Percentiles rank a stretch among this genome's conserved stretches.
Conservation (phyloP, 345 rosid genomes). For the Mercurialis annua region DNA sequence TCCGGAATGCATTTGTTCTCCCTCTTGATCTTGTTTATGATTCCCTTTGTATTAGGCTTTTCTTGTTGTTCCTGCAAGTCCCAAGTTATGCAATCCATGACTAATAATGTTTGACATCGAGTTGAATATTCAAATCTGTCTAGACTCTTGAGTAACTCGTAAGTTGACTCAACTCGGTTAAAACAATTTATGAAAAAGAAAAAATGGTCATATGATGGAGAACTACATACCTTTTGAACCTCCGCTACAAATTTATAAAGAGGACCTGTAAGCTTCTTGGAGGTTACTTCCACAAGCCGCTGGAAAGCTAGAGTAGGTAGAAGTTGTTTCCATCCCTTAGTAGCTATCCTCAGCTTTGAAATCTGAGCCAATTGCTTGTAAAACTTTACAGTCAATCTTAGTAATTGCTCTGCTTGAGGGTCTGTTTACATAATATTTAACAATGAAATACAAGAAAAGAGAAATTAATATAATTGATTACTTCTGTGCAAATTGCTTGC, state of each 20-base stretch:
- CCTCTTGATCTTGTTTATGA: conserved; percentile 70
- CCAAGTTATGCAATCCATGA: conserved; percentile 8
- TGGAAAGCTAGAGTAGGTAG: conserved; percentile 63
- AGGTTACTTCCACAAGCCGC: conserved; percentile 70
- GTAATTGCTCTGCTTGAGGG: conserved; percentile 59
- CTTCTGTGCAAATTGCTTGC: conserved; percentile 14
- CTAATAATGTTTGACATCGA: background rate
- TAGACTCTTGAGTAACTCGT: no score
- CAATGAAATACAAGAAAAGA: conserved; percentile 14
- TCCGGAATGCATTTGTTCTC: conserved; percentile 89
- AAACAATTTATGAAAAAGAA: background rate
- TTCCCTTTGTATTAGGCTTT: conserved; percentile 45
- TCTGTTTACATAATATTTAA: conserved; percentile 40
- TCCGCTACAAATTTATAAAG: conserved; percentile 68
- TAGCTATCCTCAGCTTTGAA: conserved; percentile 65
- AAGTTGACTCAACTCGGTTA: background rate
- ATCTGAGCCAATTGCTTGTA: conserved; percentile 80
- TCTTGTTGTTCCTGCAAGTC: conserved; percentile 60
- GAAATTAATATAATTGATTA: conserved; percentile 11
- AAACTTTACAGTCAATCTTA: conserved; percentile 51
- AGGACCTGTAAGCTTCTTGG: conserved; percentile 71
- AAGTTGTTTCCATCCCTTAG: conserved; percentile 71
- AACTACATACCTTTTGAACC: conserved; percentile 51
- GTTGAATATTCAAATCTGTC: background rate
- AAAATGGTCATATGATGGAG: background rate